Evolutionary conservation across 306 rosid species (phyloP).

Genomic region (Trichosanthes truncata): DNA sequence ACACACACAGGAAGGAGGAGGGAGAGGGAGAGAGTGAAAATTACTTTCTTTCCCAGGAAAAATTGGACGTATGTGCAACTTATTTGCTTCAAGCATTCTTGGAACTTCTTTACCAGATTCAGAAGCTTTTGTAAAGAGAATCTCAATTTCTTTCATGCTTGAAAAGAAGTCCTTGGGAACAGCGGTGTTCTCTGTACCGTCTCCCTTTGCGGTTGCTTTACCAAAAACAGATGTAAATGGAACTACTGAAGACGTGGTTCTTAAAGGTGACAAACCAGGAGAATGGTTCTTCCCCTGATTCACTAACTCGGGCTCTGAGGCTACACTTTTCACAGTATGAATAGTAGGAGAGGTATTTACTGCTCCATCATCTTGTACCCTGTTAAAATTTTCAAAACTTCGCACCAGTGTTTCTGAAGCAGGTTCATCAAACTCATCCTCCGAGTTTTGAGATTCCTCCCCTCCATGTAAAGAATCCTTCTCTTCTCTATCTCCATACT

Average conservation of each 20-base stretch:
- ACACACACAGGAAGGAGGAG: not conserved
- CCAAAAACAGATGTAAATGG: constrained; percentile 31
- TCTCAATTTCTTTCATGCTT: constrained; percentile 70
- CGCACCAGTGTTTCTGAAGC: constrained; percentile 49
- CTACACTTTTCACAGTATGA: constrained; percentile 30
- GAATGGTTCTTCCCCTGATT: constrained; percentile 43
- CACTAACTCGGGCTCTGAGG: constrained; percentile 40
- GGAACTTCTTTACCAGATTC: constrained; percentile 90
- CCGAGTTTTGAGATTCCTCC: constrained; percentile 61
- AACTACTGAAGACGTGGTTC: constrained; percentile 23
- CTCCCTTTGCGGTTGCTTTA: constrained; percentile 38
- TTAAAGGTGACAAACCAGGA: constrained; percentile 41
- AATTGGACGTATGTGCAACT: constrained; percentile 80
- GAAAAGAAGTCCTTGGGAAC: constrained; percentile 64
- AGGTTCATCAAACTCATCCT: constrained; percentile 85
- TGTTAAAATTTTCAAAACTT: constrained; percentile 60
- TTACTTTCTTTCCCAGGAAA: constrained; percentile 62
- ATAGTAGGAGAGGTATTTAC: constrained; percentile 27
- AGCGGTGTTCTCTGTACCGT: constrained; percentile 42
- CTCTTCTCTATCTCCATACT: constrained; percentile 62
- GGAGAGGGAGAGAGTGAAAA: constrained; percentile 22
- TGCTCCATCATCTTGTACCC: constrained; percentile 39
- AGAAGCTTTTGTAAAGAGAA: constrained; percentile 65
- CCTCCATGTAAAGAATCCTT: constrained; percentile 35
- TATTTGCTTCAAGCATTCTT: constrained; percentile 97